Percentiles rank a stretch among this genome's conserved stretches.
Evolutionary conservation across 257 asterid species (phyloP).

Genomic region (Lycium ferocissimum): DNA sequence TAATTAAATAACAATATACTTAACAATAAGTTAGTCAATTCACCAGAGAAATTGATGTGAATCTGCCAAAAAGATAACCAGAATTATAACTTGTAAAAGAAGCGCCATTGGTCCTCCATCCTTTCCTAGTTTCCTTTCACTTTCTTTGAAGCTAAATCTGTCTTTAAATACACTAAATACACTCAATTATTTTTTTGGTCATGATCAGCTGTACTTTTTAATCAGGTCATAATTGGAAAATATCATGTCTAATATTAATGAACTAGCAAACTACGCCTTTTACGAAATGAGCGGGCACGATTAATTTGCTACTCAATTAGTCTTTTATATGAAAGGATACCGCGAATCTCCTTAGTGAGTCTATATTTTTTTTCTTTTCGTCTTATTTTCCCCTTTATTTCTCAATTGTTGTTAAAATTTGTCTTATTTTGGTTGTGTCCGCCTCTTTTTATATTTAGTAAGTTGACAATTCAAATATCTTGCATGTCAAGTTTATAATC

Average conservation of each 20-base stretch:
- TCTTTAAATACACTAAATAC: slow-evolving; percentile 5
- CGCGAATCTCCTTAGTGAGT: too few relatives aligned
- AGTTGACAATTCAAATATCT: too few relatives aligned
- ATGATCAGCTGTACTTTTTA: slow-evolving; percentile 30
- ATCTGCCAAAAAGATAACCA: background rate
- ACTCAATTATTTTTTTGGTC: slow-evolving; percentile 27
- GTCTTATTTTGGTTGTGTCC: too few relatives aligned
- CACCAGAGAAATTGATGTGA: background rate
- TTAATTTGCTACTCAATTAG: background rate
- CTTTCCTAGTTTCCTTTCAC: slow-evolving; percentile 26
- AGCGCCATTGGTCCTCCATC: slow-evolving; percentile 29
- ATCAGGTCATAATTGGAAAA: background rate
- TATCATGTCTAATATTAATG: background rate
- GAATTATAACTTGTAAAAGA: background rate
- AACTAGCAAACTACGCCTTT: too few relatives aligned
- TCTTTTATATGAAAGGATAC: too few relatives aligned
- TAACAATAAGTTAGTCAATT: background rate
- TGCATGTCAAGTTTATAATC: too few relatives aligned
- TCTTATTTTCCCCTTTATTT: too few relatives aligned
- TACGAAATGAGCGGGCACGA: too few relatives aligned
- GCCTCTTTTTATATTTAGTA: too few relatives aligned
- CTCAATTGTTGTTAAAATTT: too few relatives aligned
- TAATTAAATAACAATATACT: background rate
- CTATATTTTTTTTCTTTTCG: too few relatives aligned
- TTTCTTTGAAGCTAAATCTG: slow-evolving; percentile 6